Evolutionary conservation across 768 basidiomycete species (phyloP).

Genomic region (Tephrocybe sp.): DNA sequence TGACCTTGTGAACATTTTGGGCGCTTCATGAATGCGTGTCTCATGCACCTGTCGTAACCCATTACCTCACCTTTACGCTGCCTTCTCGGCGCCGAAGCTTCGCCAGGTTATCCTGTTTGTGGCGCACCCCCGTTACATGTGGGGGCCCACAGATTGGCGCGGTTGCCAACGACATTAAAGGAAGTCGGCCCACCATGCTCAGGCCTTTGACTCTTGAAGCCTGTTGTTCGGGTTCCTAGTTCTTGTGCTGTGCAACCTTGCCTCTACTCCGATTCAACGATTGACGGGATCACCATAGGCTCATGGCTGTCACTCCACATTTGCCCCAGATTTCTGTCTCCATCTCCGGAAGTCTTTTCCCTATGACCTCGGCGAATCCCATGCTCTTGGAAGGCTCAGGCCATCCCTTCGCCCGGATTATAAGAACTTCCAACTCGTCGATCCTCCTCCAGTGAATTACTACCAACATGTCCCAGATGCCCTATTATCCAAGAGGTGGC

Average conservation of each 20-base stretch:
- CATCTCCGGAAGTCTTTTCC: neutral
- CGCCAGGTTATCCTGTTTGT: slow-evolving; percentile 7
- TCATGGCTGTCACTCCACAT: slow-evolving; percentile 6
- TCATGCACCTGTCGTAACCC: neutral
- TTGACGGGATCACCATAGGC: slow-evolving; percentile 1
- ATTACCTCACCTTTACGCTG: slow-evolving; percentile 1
- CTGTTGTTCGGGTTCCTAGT: slow-evolving; percentile 5
- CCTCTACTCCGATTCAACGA: neutral
- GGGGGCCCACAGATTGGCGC: neutral
- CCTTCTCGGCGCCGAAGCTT: slow-evolving; percentile 4
- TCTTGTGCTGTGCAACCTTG: slow-evolving; percentile 5
- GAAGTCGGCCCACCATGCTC: neutral
- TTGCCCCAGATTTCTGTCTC: neutral
- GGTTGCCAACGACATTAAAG: neutral
- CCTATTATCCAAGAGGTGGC: neutral
- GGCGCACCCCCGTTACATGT: slow-evolving; percentile 8
- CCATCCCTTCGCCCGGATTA: too few species aligned
- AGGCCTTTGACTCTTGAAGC: neutral
- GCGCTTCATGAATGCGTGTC: neutral
- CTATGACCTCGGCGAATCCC: slow-evolving; percentile 1
- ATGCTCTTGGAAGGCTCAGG: neutral
- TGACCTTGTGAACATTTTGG: too few species aligned
- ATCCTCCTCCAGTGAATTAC: neutral
- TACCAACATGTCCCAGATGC: neutral
- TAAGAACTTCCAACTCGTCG: neutral